Percentiles rank a stretch among this genome's conserved stretches.
Evolutionary conservation across 345 rosid genomes (phyloP).

Genomic region (Microthlaspi erraticum): DNA sequence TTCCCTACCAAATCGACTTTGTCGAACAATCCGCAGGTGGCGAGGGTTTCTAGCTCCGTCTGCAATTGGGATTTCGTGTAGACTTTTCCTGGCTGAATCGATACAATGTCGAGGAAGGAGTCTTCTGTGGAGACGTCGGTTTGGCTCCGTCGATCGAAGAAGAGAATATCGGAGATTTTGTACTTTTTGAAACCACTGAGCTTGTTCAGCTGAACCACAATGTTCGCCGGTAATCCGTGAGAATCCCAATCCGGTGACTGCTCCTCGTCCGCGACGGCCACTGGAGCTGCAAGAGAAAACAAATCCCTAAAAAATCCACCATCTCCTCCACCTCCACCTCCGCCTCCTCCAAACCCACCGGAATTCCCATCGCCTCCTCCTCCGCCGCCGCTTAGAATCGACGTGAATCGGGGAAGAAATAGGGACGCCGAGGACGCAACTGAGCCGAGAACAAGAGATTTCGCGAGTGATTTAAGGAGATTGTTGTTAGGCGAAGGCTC

Average conservation of each 20-base stretch:
- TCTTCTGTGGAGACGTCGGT: conserved; percentile 65
- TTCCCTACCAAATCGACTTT: conserved; percentile 76
- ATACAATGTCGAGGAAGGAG: conserved; percentile 81
- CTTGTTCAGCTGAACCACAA: conserved; percentile 68
- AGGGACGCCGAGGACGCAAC: conserved; percentile 48
- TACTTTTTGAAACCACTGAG: conserved; percentile 76
- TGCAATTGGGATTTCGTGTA: conserved; percentile 73
- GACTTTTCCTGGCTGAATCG: conserved; percentile 62
- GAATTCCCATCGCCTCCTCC: conserved; percentile 42
- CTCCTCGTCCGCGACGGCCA: conserved; percentile 68
- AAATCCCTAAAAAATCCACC: conserved; percentile 59
- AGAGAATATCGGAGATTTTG: conserved; percentile 70
- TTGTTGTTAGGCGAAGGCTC: neutral
- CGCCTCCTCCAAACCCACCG: conserved; percentile 53
- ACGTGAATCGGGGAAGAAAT: conserved; percentile 24
- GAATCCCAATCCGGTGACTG: conserved; percentile 74
- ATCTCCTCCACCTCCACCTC: conserved; percentile 50
- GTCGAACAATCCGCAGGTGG: conserved; percentile 82
- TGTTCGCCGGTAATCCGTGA: conserved; percentile 79
- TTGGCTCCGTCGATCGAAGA: conserved; percentile 63
- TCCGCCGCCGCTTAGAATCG: conserved; percentile 35
- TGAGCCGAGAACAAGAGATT: conserved; percentile 47
- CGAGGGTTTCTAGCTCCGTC: conserved; percentile 74
- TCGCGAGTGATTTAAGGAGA: conserved; percentile 46
- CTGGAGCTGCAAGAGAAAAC: conserved; percentile 44